Evolutionary conservation across 345 rosid genomes (phyloP), one percentile per base, ranked within the genome.

Genomic region (Sapria himalayana): DNA sequence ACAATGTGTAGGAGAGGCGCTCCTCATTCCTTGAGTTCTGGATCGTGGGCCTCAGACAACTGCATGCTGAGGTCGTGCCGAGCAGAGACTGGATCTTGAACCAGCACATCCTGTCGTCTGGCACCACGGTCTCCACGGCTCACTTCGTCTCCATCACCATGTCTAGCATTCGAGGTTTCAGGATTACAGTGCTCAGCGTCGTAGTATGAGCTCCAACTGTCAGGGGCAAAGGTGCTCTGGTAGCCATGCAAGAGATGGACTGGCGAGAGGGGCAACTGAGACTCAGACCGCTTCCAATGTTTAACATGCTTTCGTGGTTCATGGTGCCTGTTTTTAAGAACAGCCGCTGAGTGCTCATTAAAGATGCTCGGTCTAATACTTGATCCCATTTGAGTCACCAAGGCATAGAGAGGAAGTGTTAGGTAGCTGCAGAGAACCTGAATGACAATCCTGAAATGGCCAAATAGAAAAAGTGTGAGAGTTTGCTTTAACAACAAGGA

Each of bases 301-400:
- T 61, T 82, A 0, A 67, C 54, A 41, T 72, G 59, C 45, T 52
- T 74, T 59, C 63, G 78, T 0, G 98, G 91, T 1, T 60, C 33
- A 2, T 46, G 70, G 61, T 71, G 93, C 98, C 98, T 81, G 41
- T 52, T 70, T 57, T 66, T 76, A 0, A 89, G 57, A 9, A 93
- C 95, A 3, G 74, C 50, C 4, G 85, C 86, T 23, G 82, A 82
- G 48, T 54, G 55, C 12, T 82, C 86, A 15, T 82, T 69, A 48
- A 89, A 89, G 25, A 89, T 61, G 5, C 91, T 67, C 19, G 91
- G 78, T 56, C 73, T 89, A 94, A 89, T 82, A 33, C 52, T 66
- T 3, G 77, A 49, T 19, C 98, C 98, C 98, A 89, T 89, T 93
- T 89, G 98, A 9, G 94, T 89, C 35, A 89, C 98, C 19, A 89